Base-by-base conservation (phyloP, 2,329 filamentous ascomycete species). In the Phyllosticta paracitricarpa region DNA sequence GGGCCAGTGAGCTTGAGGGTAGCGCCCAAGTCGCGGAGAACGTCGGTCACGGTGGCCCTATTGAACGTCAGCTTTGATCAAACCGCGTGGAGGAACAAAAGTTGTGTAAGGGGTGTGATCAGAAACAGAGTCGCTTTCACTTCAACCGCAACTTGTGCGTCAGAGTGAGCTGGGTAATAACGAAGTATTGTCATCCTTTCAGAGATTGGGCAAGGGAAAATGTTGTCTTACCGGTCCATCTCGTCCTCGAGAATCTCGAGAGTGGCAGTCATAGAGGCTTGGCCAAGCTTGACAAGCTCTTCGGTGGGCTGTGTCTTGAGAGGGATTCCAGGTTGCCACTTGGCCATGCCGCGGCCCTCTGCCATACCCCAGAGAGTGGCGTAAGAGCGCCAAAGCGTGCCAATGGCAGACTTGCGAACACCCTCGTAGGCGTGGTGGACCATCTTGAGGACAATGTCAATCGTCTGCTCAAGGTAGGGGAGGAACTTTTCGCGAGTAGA, bases 81-180 rank as follows among this genome's bases (percentile, higher is more conserved):
- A 10, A 19, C 59, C 9, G 24, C 6, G n/a, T 10, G n/a, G 22
- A 53, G 26, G 61, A 64, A 64, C 17, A 30, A 51, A 68, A 62
- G 53, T 65, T 68, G 14, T 4, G 17, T 48, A 2, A 48, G n/a
- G 67, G 78, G 76, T 80, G 77, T 76, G 77, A 70, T 81, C 78
- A 82, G 79, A 76, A 80, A 80, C 75, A 79, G 77, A 81, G 78
- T 82, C 88, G 91, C 80, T 78, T 95, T 94, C 87, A 87, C 90
- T 91, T 89, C 91, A 96, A 86, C 79, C 85, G 85, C 89, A 85
- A 54, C 66, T 79, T 83, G 79, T 83, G 89, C 87, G 87, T 97
- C 89, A 89, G 90, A 96, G 92, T 97, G 93, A 97, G 92, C 92
- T 97, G 92, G 91, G 93, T 62, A 93, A 84, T 93, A 92, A 92